phyloP scores from a whole-genome alignment of 2,329 filamentous ascomycete species.

The Colletotrichum sp. region DNA sequence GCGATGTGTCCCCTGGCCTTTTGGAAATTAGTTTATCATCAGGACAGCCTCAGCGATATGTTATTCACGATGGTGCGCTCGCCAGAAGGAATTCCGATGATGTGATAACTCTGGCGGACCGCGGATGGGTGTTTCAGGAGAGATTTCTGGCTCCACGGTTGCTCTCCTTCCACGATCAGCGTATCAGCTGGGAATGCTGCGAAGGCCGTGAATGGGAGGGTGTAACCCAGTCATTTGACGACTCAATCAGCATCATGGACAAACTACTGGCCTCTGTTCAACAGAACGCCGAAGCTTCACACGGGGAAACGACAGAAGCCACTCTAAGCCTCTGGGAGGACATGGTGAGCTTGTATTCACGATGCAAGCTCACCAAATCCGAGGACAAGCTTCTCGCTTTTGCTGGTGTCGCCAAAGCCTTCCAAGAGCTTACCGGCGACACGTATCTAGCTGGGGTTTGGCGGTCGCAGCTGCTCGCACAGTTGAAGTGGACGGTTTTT shows the following conservation, averaged over 20 bases:
- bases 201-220: not conserved
- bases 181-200: not conserved
- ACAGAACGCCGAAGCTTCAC: not conserved
- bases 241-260: not conserved
- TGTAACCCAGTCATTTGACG: accelerated
- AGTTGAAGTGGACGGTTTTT: not conserved
- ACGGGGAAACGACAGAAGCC: not conserved
- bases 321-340: not conserved
- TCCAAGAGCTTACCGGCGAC: not conserved
- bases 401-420: not conserved
- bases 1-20: not conserved
- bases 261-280: not conserved
- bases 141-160: not conserved
- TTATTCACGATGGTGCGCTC: not conserved
- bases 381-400: not conserved
- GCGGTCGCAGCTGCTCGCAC: not conserved
- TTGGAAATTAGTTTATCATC: not conserved
- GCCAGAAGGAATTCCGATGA: accelerated
- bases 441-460: not conserved
- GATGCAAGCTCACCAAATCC: not conserved
- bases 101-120: not conserved
- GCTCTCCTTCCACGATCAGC: not conserved
- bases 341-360: not conserved
- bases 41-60: not conserved
- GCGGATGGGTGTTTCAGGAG: not conserved